Evolutionary conservation across 495 filamentous ascomycete species (phyloP), one percentile per base, ranked within the genome.

Genomic region (Copromyces sp.): DNA sequence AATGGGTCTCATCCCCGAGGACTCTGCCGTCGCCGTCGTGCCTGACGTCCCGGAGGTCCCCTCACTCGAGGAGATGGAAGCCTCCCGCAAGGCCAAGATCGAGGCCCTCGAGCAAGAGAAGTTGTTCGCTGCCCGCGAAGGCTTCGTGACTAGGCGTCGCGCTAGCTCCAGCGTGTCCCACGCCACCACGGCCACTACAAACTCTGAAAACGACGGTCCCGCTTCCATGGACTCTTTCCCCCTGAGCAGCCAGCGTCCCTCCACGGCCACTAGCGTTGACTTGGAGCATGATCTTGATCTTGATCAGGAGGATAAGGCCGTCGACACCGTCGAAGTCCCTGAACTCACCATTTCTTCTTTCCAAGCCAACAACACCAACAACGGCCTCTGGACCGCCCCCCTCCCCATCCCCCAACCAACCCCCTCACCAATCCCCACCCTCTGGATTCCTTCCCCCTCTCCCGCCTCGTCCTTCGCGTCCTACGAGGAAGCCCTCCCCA

Each of bases 61-160:
- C 41, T 59, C 39, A 0, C 29, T 65, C 37, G 14, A 61, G 0
- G 29, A 61, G 29, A 61, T 65, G 11, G 53, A 61, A 17, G 53
- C 53, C 9, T 68, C 42, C 3, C 69, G 38, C n/a, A 71, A 76
- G 47, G 41, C 72, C 0, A 72, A 70, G 40, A 78, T 81, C 53
- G 79, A 80, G 39, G 80, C 79, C 3, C 76, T 81, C 1, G 80
- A 82, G 75, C 79, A 80, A 39, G 80, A 82, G 71, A 73, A 75
- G 20, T 6, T 76, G 12, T 81, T 80, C 65, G 73, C 74, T 11
- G 74, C 75, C 3, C 78, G 77, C 68, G 71, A 68, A 2, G 73
- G 77, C 12, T 75, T 74, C 5, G 69, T 47, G 17, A 70, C 75
- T 37, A 73, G 68, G 40, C 20, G 68, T 12, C 29, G 70, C 73